These are phyloP conservation scores for Fusarium redolens DNA, from an alignment of 2,329 filamentous ascomycete species.

Conservation along the genomic window DNA sequence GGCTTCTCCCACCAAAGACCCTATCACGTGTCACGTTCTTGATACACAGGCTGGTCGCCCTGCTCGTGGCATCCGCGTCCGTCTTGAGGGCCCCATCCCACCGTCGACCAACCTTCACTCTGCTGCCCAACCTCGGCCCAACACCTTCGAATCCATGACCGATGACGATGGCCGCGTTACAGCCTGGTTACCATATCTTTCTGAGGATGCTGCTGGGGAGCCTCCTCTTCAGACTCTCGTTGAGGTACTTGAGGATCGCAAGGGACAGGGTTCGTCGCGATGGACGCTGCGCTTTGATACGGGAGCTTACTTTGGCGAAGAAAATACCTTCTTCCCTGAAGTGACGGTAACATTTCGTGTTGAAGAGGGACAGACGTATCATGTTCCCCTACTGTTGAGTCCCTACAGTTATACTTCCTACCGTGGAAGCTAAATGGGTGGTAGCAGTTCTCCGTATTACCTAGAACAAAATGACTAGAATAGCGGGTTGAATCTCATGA, in stretches of 20 bases:
- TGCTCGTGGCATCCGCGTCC: conserved; percentile 73
- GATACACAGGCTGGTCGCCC: conserved; percentile 82
- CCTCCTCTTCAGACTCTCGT: conserved; percentile 69
- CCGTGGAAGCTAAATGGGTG: conserved; percentile 70
- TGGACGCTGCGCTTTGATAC: conserved; percentile 82
- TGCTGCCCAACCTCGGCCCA: conserved; percentile 47
- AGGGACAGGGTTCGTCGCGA: conserved; percentile 58
- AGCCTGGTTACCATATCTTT: conserved; percentile 72
- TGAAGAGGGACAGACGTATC: conserved; percentile 73
- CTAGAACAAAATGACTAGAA: not conserved
- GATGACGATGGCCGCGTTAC: conserved; percentile 81
- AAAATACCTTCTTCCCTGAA: conserved; percentile 71
- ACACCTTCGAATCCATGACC: conserved; percentile 73
- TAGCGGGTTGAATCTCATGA: not conserved
- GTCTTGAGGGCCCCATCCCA: conserved; percentile 62
- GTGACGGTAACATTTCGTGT: conserved; percentile 66
- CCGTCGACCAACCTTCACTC: conserved; percentile 44
- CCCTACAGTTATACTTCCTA: conserved; percentile 88
- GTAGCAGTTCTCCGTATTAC: not conserved
- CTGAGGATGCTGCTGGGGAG: conserved; percentile 62
- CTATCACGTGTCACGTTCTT: conserved; percentile 88
- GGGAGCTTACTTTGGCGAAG: conserved; percentile 75
- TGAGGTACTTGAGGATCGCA: conserved; percentile 62
- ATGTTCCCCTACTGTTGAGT: conserved; percentile 81
- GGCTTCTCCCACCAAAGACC: conserved; percentile 60